A percentile compares a stretch with the other conserved stretches of the same genome.
Conservation (phyloP, 1,139 yeast species). For the Diutina pseudorugosa region DNA sequence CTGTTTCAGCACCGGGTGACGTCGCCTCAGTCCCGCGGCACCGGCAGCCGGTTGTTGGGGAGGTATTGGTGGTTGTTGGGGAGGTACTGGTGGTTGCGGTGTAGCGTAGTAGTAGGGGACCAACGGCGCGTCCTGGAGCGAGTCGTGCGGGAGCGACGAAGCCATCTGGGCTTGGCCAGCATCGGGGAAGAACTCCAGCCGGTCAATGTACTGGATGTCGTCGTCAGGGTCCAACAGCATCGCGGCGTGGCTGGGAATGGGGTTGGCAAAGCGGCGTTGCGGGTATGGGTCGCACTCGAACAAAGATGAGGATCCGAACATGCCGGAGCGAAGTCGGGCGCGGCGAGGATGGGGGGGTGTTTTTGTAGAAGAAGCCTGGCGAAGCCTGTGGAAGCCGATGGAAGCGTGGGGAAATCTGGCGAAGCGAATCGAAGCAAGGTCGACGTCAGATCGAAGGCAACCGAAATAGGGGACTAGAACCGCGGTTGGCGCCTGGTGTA, state of each 20-base stretch:
- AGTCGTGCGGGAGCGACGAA: neutral
- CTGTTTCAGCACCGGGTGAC: conserved; percentile 19
- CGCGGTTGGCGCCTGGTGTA: too few relatives aligned
- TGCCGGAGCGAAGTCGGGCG: neutral
- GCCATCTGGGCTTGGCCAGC: neutral
- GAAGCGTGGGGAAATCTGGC: neutral
- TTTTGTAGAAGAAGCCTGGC: neutral
- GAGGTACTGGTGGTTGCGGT: neutral
- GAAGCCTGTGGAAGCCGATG: neutral
- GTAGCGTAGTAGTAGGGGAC: neutral
- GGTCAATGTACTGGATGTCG: conserved; percentile 3
- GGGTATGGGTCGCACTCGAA: neutral
- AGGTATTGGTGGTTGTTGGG: neutral
- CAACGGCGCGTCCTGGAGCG: neutral
- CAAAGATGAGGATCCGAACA: neutral
- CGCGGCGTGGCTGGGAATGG: neutral
- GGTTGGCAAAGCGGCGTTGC: neutral
- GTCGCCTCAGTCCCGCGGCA: neutral
- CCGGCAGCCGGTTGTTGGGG: neutral
- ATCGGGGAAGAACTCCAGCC: neutral
- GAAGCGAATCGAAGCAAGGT: too few relatives aligned
- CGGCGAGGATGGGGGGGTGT: neutral
- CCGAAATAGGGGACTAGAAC: too few relatives aligned
- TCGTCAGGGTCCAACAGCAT: conserved; percentile 2
- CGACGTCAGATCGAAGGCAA: too few relatives aligned